Conservation (phyloP, 2,329 filamentous ascomycete genomes). For the Cercospora berteroae region DNA sequence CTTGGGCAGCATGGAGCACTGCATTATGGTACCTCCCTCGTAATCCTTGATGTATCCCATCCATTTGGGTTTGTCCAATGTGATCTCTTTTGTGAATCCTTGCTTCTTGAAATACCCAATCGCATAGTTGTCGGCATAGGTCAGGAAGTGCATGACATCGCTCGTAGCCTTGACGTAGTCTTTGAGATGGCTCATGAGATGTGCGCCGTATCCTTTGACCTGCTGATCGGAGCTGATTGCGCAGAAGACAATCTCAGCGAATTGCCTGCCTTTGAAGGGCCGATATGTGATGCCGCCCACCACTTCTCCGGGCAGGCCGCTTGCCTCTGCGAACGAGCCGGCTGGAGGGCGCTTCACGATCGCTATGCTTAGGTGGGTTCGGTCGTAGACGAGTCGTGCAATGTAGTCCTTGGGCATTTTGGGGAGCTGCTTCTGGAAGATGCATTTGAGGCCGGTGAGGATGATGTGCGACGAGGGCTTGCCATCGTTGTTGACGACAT, state of each 20-base stretch:
- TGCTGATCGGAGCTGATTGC: conserved; percentile 97
- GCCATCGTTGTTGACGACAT: conserved; percentile 96
- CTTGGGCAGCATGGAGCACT: conserved; percentile 93
- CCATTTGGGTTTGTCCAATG: conserved; percentile 83
- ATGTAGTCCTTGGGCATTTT: conserved; percentile 99
- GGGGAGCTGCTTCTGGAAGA: conserved; percentile 96
- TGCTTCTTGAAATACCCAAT: conserved; percentile 99
- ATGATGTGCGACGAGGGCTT: conserved; percentile 86
- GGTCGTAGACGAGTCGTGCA: conserved; percentile 92
- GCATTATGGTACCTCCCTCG: conserved; percentile 98
- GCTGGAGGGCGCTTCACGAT: conserved; percentile 89
- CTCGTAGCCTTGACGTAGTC: conserved; percentile 97
- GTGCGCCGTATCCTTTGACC: conserved; percentile 96
- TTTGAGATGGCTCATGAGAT: conserved; percentile 97
- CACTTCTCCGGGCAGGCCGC: conserved; percentile 36
- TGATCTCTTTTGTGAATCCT: conserved; percentile 98
- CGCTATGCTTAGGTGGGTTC: conserved; percentile 91
- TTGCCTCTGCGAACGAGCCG: conserved; percentile 33
- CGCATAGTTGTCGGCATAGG: conserved; percentile 97
- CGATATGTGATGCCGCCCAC: conserved; percentile 89
- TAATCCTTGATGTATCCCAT: conserved; percentile 99
- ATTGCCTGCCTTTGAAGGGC: conserved; percentile 85
- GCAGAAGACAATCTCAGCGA: conserved; percentile 98
- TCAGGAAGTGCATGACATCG: conserved; percentile 97
- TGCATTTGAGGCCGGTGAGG: conserved; percentile 90